Percentiles rank a stretch among this genome's conserved stretches.
These are phyloP conservation scores for Salix purpurea DNA, from an alignment of 345 rosid species.

Conservation along the genomic window DNA sequence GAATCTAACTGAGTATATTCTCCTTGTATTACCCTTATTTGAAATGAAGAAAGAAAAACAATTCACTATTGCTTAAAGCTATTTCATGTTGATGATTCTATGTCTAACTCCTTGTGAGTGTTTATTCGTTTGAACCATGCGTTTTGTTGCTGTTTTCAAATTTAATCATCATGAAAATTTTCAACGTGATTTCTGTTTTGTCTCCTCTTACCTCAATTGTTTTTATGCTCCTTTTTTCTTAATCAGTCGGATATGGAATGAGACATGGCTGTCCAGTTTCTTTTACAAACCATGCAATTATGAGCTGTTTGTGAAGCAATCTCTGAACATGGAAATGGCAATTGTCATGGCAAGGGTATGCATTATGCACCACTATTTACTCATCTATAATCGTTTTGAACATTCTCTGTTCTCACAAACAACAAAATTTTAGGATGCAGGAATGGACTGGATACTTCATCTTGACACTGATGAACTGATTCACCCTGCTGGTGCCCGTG, in stretches of 20 bases:
- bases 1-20: conserved; percentile 4
- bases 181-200: neutral
- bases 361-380: neutral
- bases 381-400: neutral
- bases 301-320: conserved; percentile 92
- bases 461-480: conserved; percentile 92
- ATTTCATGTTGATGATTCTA: neutral
- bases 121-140: neutral
- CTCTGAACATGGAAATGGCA: conserved; percentile 98
- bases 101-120: neutral
- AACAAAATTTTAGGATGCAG: conserved; percentile 48
- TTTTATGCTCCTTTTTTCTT: neutral
- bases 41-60: too few relatives aligned
- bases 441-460: conserved; percentile 91
- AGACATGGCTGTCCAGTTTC: conserved; percentile 87
- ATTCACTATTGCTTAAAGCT: neutral
- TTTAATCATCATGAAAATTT: neutral
- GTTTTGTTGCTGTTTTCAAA: neutral
- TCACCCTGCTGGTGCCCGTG: conserved; percentile 70
- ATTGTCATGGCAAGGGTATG: conserved; percentile 93
- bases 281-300: conserved; percentile 94
- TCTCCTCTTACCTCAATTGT: neutral
- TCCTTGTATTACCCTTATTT: neutral
- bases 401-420: neutral
- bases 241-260: conserved; percentile 89